A percentile compares a stretch with the other conserved stretches of the same genome.
phyloP scores from a whole-genome alignment of 768 basidiomycete species.

The Suillus lakei region DNA sequence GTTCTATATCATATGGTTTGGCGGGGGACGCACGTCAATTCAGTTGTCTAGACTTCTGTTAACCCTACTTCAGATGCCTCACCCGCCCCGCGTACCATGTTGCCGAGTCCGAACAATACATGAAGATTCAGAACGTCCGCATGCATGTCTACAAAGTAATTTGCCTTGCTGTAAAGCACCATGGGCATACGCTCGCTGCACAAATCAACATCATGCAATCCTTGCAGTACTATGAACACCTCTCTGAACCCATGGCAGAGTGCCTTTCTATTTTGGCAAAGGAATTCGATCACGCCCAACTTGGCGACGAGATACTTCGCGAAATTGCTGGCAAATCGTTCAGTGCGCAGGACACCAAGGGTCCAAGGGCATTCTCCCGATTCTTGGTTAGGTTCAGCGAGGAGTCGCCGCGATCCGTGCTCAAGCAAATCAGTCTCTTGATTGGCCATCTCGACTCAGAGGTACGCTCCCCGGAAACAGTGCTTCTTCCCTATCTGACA shows the following conservation, averaged over 20 bases:
- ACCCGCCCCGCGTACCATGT: conserved; percentile 88
- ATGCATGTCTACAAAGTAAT: conserved; percentile 85
- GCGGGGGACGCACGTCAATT: neutral
- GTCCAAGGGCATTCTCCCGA: conserved; percentile 80
- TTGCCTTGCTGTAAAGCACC: conserved; percentile 90
- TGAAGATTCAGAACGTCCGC: conserved; percentile 78
- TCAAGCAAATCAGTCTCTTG: conserved; percentile 89
- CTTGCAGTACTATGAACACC: conserved; percentile 92
- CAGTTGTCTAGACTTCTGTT: conserved; percentile 8
- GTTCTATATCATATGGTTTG: neutral
- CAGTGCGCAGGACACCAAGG: conserved; percentile 82
- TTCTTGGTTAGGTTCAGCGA: conserved; percentile 87
- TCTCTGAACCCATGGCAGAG: conserved; percentile 94
- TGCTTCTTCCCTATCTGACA: neutral
- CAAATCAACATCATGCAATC: conserved; percentile 92
- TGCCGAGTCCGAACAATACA: conserved; percentile 83
- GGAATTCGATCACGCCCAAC: conserved; percentile 87
- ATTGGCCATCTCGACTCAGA: conserved; percentile 91
- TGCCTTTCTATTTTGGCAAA: conserved; percentile 77
- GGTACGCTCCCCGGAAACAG: conserved; percentile 45
- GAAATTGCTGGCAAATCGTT: conserved; percentile 85
- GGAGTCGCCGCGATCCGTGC: conserved; percentile 73
- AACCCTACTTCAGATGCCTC: conserved; percentile 64
- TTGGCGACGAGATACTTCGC: conserved; percentile 89
- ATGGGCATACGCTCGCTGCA: conserved; percentile 80